phyloP scores from a whole-genome alignment of 495 filamentous ascomycete genomes.

The Durotheca rogersii region DNA sequence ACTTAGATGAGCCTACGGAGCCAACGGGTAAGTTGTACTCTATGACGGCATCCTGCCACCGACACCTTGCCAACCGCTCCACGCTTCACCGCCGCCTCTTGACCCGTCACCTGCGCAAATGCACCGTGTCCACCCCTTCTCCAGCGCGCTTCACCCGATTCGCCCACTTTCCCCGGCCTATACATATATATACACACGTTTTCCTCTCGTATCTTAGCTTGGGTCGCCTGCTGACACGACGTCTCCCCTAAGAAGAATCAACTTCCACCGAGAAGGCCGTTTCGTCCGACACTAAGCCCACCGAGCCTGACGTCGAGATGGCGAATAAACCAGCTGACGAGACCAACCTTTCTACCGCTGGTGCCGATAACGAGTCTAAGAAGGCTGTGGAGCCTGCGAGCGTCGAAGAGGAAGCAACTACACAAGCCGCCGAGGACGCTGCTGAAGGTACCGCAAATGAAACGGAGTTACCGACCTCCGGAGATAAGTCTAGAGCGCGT shows the following conservation, averaged over 20 bases:
- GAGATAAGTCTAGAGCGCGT: slow-evolving; percentile 48
- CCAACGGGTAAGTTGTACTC: slow-evolving; percentile 30
- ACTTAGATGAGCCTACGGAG: slow-evolving; percentile 28
- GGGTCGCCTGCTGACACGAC: slow-evolving; percentile 4
- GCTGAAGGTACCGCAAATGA: slow-evolving; percentile 27
- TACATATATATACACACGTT: too few species aligned
- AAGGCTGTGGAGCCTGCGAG: slow-evolving; percentile 26
- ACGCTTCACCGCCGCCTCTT: not conserved
- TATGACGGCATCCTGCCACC: slow-evolving; percentile 4
- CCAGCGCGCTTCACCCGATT: slow-evolving; percentile 6
- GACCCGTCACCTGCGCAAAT: slow-evolving; percentile 8
- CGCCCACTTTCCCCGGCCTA: slow-evolving; percentile 1
- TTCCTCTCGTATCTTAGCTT: not conserved
- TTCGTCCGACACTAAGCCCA: slow-evolving; percentile 21
- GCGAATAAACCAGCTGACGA: slow-evolving; percentile 19
- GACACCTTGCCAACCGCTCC: slow-evolving; percentile 10
- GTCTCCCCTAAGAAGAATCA: slow-evolving; percentile 7
- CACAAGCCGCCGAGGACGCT: slow-evolving; percentile 26
- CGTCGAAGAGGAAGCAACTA: slow-evolving; percentile 14
- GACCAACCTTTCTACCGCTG: slow-evolving; percentile 15
- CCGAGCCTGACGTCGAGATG: slow-evolving; percentile 39
- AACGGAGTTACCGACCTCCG: slow-evolving; percentile 28
- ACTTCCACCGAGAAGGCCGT: slow-evolving; percentile 9
- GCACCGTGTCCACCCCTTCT: slow-evolving; percentile 8
- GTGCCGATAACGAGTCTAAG: slow-evolving; percentile 31